phyloP scores from a whole-genome alignment of 495 filamentous ascomycete genomes.

The Tricharina praecox region DNA sequence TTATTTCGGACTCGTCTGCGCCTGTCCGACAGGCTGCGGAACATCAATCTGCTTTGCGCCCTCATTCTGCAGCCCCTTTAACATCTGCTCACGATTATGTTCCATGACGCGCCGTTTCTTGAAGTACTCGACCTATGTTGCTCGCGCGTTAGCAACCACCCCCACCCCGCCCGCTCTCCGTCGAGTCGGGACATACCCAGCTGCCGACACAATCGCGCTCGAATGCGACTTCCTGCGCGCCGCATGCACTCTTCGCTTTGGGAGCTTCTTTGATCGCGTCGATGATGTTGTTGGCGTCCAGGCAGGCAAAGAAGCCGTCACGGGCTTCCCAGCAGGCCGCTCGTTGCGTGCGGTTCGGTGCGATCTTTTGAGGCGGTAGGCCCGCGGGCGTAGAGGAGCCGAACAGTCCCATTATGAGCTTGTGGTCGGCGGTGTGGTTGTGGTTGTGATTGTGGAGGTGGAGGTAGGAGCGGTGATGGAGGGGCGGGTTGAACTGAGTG shows the following conservation, averaged over 20 bases:
- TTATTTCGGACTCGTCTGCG: background rate
- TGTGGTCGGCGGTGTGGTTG: background rate
- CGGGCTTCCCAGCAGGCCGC: constrained; percentile 71
- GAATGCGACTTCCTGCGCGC: constrained; percentile 35
- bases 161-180: constrained; percentile 19
- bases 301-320: constrained; percentile 69
- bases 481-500: too few species aligned
- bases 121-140: constrained; percentile 76
- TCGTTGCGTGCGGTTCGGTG: constrained; percentile 61
- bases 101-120: constrained; percentile 90
- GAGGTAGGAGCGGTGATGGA: background rate
- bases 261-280: constrained; percentile 57
- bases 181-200: constrained; percentile 45
- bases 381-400: constrained; percentile 26
- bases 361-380: constrained; percentile 40
- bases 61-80: constrained; percentile 63
- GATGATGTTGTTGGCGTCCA: constrained; percentile 64
- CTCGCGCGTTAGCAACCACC: background rate
- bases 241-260: constrained; percentile 7
- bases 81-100: constrained; percentile 58
- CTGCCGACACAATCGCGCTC: constrained; percentile 50
- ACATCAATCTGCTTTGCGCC: constrained; percentile 46
- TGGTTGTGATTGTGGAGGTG: background rate
- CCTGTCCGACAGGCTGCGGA: constrained; percentile 15
- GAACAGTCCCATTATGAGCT: constrained; percentile 27